These are phyloP conservation scores for Diophrys appendiculata DNA, from an alignment of 73 alveolate genomes.

Conservation along the genomic window DNA sequence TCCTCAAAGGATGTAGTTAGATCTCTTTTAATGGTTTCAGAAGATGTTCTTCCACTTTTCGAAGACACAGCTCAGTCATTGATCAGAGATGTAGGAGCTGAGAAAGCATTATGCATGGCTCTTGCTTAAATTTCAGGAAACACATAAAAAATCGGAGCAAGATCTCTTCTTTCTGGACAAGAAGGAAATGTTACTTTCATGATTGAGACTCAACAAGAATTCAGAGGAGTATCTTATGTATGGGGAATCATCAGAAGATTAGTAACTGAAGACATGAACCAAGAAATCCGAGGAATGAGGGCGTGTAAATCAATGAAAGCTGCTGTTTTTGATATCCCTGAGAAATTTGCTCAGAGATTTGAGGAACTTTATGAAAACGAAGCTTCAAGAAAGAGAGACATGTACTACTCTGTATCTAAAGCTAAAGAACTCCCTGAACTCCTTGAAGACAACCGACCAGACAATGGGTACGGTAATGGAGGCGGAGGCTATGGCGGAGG, in stretches of 20 bases:
- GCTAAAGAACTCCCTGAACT: conserved; percentile 44
- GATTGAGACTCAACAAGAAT: conserved; percentile 8
- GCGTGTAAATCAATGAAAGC: conserved; percentile 4
- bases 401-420: conserved; percentile 1
- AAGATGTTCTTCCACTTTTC: conserved; percentile 33
- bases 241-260: conserved; percentile 24
- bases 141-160: conserved; percentile 20
- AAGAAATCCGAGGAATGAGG: conserved; percentile 15
- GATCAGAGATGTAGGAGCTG: conserved; percentile 19
- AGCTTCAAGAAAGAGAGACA: not conserved
- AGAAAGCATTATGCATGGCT: conserved; percentile 16
- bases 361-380: conserved; percentile 12
- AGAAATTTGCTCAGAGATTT: conserved; percentile 6
- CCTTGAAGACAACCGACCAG: conserved; percentile 14
- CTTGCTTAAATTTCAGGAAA: conserved; percentile 9
- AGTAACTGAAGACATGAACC: conserved; percentile 3
- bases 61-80: conserved; percentile 41
- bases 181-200: conserved; percentile 22
- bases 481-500: conserved; percentile 27
- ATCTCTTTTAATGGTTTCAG: conserved; percentile 18
- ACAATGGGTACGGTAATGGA: conserved; percentile 6
- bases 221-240: conserved; percentile 17
- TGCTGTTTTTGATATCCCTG: conserved; percentile 38
- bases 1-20: conserved; percentile 32
- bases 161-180: conserved; percentile 30